Conservation (phyloP, 1,139 yeast genomes). For the Blastobotrys elegans region DNA sequence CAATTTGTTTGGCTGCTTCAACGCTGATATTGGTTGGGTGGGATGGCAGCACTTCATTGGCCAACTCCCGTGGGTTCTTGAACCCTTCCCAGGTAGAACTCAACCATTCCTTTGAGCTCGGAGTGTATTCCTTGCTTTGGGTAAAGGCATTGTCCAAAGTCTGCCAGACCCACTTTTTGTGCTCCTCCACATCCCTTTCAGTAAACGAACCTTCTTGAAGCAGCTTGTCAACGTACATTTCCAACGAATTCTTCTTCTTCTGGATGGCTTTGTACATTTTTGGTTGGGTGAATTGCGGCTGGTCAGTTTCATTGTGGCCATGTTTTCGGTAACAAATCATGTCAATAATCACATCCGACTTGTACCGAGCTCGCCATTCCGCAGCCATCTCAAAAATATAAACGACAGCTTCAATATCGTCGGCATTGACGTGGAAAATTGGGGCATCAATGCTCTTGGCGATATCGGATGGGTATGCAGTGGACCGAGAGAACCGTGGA, state of each 20-base stretch:
- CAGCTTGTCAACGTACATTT: conserved; percentile 72
- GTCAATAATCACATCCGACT: conserved; percentile 89
- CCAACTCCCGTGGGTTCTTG: conserved; percentile 92
- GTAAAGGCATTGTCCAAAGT: conserved; percentile 79
- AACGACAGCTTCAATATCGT: conserved; percentile 87
- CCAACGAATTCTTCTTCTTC: conserved; percentile 78
- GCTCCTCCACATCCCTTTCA: conserved; percentile 80
- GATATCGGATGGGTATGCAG: conserved; percentile 93
- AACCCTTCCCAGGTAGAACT: conserved; percentile 97
- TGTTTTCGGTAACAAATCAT: conserved; percentile 95
- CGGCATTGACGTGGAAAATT: conserved; percentile 81
- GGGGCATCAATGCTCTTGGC: conserved; percentile 95
- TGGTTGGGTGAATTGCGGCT: conserved; percentile 96
- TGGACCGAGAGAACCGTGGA: conserved; percentile 92
- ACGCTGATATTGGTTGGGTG: conserved; percentile 86
- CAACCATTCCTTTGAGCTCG: conserved; percentile 93
- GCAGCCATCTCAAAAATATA: conserved; percentile 92
- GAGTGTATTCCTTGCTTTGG: conserved; percentile 79
- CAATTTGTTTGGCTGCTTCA: conserved; percentile 64
- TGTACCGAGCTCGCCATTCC: conserved; percentile 94
- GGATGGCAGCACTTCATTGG: conserved; percentile 89
- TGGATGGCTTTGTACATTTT: conserved; percentile 87
- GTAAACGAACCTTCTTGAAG: conserved; percentile 81
- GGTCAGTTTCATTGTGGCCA: conserved; percentile 98
- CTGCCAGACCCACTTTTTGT: conserved; percentile 94